A percentile compares a stretch with the other conserved stretches of the same genome.
These are phyloP conservation scores for Penicillium hordei DNA, from an alignment of 2,329 filamentous ascomycete species.

Conservation along the genomic window DNA sequence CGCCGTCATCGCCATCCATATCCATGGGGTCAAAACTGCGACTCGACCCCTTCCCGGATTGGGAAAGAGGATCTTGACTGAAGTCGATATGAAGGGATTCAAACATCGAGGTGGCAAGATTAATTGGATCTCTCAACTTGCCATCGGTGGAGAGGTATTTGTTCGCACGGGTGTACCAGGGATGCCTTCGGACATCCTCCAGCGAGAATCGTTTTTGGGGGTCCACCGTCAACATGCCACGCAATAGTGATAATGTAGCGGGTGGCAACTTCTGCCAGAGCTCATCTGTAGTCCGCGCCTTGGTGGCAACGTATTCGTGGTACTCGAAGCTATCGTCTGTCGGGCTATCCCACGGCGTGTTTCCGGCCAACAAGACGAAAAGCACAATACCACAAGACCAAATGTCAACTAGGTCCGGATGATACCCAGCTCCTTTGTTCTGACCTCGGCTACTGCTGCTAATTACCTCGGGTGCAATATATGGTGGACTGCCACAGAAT, in stretches of 20 bases:
- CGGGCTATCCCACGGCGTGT: slow-evolving; percentile 97
- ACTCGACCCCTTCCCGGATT: slow-evolving; percentile 38
- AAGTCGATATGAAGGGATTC: slow-evolving; percentile 89
- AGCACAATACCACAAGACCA: slow-evolving; percentile 99
- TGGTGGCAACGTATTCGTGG: slow-evolving; percentile 76
- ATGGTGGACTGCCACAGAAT: slow-evolving; percentile 92
- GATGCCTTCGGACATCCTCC: slow-evolving; percentile 81
- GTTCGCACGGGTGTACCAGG: slow-evolving; percentile 89
- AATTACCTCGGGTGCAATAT: slow-evolving; percentile 91
- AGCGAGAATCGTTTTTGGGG: slow-evolving; percentile 76
- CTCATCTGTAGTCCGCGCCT: slow-evolving; percentile 78
- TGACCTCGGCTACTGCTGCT: slow-evolving; percentile 54
- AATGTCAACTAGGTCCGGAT: slow-evolving; percentile 79
- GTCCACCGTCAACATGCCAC: slow-evolving; percentile 90
- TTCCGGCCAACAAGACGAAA: slow-evolving; percentile 91
- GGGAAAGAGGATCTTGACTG: slow-evolving; percentile 62
- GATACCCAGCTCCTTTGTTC: slow-evolving; percentile 47
- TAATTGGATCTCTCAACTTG: slow-evolving; percentile 72
- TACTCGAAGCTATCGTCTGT: slow-evolving; percentile 86
- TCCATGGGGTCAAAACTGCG: slow-evolving; percentile 63
- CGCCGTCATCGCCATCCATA: slow-evolving; percentile 55
- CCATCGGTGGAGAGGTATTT: slow-evolving; percentile 72
- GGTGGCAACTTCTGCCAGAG: slow-evolving; percentile 78
- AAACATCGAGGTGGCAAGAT: slow-evolving; percentile 91
- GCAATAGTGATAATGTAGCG: slow-evolving; percentile 74